Base-by-base conservation (phyloP, 2,329 filamentous ascomycete genomes). In the Xylariaceae sp. region DNA sequence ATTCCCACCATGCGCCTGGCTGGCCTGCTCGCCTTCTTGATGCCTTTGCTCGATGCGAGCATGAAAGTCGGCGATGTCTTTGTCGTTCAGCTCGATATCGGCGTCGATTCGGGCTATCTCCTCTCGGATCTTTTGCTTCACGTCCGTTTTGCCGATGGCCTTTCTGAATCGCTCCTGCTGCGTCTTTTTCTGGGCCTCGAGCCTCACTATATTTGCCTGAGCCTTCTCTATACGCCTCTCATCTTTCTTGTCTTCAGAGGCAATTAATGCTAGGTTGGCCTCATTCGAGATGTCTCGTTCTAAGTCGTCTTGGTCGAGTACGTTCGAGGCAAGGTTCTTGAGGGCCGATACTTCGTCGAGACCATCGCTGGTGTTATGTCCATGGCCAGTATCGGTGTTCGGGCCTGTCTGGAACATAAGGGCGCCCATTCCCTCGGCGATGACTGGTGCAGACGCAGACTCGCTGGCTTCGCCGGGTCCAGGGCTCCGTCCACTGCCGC, bases 241-340 rank as follows among this genome's bases (percentile, higher is more conserved):
- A 35, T 82, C 77, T 42, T 69, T 70, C 48, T 75, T 73, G 45
- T 81, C 75, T 41, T 82, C 77, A 25, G 69, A 69, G 35, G 79
- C 75, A 28, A 72, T 71, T 35, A 81, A 56, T 0, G 69, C 72
- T 13, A 70, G 62, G 35, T 71, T 77, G 4, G 76, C 77, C 45
- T 81, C 71, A 12, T 68, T 55, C 1, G 74, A 74, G 43, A 96
- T 93, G 51, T 94, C 88, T 41, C 87, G 75, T 58, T 95, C 90
- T 14, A 96, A 64, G 38, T 95, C 89, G 62, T 89, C 81, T 57
- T 96, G 90, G 50, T 94, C 79, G 37, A 86, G 78, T 15, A 92
- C 77, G 37, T 80, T 71, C 32, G 78, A 73, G 4, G 81, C 78
- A 25, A 88, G 62, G 27, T 72, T 72, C 37, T 69, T 66, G 18